Percentiles rank a stretch among this genome's conserved stretches.
Conservation (phyloP, 176 grass and related monocot species). For the Juncus effusus region DNA sequence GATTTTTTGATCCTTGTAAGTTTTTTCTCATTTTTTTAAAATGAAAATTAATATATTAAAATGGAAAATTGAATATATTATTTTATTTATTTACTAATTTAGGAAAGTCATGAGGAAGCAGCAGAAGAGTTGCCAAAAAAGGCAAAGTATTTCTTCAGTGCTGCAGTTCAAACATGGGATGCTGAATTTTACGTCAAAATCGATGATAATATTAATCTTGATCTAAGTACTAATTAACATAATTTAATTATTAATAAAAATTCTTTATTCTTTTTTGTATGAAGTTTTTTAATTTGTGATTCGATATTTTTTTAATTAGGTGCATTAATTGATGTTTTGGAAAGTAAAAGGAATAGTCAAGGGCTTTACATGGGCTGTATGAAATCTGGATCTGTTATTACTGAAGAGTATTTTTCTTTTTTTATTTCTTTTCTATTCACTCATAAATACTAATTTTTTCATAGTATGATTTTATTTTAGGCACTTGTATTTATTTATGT, state of each 20-base stretch:
- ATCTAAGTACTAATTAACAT: slow-evolving; percentile 38
- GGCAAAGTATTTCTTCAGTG: slow-evolving; percentile 92
- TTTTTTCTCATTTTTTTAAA: slow-evolving; percentile 25
- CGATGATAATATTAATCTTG: slow-evolving; percentile 88
- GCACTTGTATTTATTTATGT: slow-evolving; percentile 33
- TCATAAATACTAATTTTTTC: background rate
- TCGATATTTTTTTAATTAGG: slow-evolving; percentile 34
- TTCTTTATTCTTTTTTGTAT: slow-evolving; percentile 3
- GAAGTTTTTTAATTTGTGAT: slow-evolving; percentile 8
- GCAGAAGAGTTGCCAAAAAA: slow-evolving; percentile 79
- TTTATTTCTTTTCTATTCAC: slow-evolving; percentile 8
- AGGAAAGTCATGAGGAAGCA: slow-evolving; percentile 99
- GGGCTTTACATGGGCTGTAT: slow-evolving; percentile 96
- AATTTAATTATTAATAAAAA: background rate
- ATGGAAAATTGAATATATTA: background rate
- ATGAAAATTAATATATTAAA: background rate
- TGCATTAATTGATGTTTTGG: slow-evolving; percentile 91
- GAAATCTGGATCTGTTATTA: slow-evolving; percentile 85
- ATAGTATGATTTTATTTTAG: background rate
- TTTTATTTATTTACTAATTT: slow-evolving; percentile 19
- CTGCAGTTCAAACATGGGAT: slow-evolving; percentile 89
- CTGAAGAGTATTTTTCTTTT: slow-evolving; percentile 73
- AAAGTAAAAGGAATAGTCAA: slow-evolving; percentile 46
- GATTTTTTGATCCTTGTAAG: slow-evolving; percentile 98
- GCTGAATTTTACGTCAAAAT: slow-evolving; percentile 95